Conservation (phyloP, 2,329 filamentous ascomycete genomes). For the Penicillium freii region DNA sequence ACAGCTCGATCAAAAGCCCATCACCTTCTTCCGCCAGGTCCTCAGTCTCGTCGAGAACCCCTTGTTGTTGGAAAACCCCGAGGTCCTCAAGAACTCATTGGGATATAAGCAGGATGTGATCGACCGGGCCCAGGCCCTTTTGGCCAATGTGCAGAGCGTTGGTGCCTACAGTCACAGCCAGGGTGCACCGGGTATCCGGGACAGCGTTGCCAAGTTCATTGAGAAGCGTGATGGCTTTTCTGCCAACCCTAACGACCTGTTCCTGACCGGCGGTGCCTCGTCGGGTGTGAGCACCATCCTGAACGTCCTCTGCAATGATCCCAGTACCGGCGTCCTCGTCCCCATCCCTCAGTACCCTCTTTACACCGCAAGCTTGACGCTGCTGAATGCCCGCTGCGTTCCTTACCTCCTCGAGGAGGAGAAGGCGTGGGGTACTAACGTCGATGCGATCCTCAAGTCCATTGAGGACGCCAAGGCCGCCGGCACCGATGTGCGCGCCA, state of each 20-base stretch:
- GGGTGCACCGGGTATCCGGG: slow-evolving; percentile 79
- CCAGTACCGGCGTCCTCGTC: slow-evolving; percentile 79
- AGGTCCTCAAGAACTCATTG: slow-evolving; percentile 70
- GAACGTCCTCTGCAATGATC: slow-evolving; percentile 77
- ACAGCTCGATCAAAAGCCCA: slow-evolving; percentile 97
- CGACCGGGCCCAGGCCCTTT: slow-evolving; percentile 73
- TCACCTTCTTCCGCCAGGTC: slow-evolving; percentile 98
- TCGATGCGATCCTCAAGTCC: slow-evolving; percentile 71
- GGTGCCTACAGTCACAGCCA: slow-evolving; percentile 96
- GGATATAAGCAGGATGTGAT: slow-evolving; percentile 90
- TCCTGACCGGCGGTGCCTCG: slow-evolving; percentile 86
- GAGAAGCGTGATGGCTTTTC: slow-evolving; percentile 88
- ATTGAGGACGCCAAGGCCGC: slow-evolving; percentile 71
- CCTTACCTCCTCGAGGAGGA: slow-evolving; percentile 92
- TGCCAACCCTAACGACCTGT: slow-evolving; percentile 76
- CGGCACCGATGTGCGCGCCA: slow-evolving; percentile 83
- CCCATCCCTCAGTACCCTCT: slow-evolving; percentile 98
- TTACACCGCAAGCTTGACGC: slow-evolving; percentile 86
- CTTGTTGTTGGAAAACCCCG: slow-evolving; percentile 73
- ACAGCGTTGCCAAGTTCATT: slow-evolving; percentile 90
- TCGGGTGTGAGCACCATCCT: slow-evolving; percentile 93
- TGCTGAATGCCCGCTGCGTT: slow-evolving; percentile 82
- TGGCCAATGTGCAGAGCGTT: slow-evolving; percentile 83
- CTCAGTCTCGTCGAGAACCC: slow-evolving; percentile 92
- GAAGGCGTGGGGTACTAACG: slow-evolving; percentile 81